Base-by-base conservation (phyloP, 1,284 basidiomycete species). In the Trichosporon asahii region DNA sequence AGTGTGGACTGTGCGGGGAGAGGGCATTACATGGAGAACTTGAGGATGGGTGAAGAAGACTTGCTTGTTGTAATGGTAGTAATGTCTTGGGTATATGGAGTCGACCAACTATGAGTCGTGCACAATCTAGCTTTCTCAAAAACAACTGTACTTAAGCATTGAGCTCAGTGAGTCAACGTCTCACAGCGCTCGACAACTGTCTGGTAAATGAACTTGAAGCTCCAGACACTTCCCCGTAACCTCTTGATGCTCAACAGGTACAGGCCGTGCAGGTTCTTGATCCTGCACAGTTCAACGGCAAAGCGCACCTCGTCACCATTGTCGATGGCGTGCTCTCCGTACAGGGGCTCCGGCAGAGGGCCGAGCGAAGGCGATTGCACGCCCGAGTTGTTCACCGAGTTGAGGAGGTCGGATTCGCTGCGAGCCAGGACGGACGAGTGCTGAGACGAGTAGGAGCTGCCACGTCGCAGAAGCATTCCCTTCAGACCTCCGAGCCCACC, bases 201-300 rank as follows among this genome's bases (percentile, higher is more conserved):
- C 85, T 95, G 92, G 82, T 97, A 96, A 82, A 97, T 87, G 82
- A 92, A 95, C 85, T 95, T 95, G 86, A 95, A 98, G 82, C 91
- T 93, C 85, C 93, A 89, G 76, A 95, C 85, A 78, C 92, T 91
- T n/a, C 95, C 95, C 83, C 95, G 94, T 79, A 96, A 82, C 73
- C 95, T 86, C 76, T 95, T 89, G 81, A 97, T 91, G 85, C 95
- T 94, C 76, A 98, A 86, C 80, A 90, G 90, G 80, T 91, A 94
- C 57, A 93, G 91, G 76, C 92, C 92, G 75, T 90, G 91, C 78
- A 97, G 86, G 72, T 94, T 89, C 82, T 93, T 91, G 78, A 97
- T 87, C 74, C 91, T 86, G 64, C 94, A 96, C 72, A 97, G 84
- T 85, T 98, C 95, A 69, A 96, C 90, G 21, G 89, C 92, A 85